phyloP scores from a whole-genome alignment of 306 rosid species.

The peach (Prunus persica) region DNA sequence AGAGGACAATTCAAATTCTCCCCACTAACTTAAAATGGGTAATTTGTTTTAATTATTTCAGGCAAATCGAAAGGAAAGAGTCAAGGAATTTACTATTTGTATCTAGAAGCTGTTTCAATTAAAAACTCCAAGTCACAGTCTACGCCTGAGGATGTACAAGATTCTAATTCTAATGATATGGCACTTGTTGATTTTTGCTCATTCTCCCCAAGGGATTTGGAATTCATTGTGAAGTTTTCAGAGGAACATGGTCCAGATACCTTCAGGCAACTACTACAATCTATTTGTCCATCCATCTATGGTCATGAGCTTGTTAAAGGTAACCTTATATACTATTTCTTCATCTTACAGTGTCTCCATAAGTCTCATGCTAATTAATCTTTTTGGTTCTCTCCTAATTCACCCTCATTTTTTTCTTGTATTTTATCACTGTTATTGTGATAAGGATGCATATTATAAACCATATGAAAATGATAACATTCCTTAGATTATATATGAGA shows the following conservation, averaged over 20 bases:
- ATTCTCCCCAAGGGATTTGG: slow-evolving; percentile 84
- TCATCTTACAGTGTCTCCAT: slow-evolving; percentile 15
- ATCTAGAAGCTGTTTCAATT: slow-evolving; percentile 82
- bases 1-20: slow-evolving; percentile 4
- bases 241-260: slow-evolving; percentile 76
- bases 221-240: slow-evolving; percentile 72
- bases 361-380: slow-evolving; percentile 4
- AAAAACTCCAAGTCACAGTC: slow-evolving; percentile 80
- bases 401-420: not conserved
- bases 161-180: slow-evolving; percentile 54
- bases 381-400: slow-evolving; percentile 8
- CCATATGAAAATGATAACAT: not conserved
- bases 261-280: slow-evolving; percentile 84
- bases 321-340: slow-evolving; percentile 23
- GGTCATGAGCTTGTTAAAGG: slow-evolving; percentile 99
- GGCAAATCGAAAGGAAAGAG: slow-evolving; percentile 78
- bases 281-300: slow-evolving; percentile 91
- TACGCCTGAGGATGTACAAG: slow-evolving; percentile 50
- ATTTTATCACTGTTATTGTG: not conserved
- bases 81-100: slow-evolving; percentile 93
- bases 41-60: slow-evolving; percentile 31
- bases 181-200: slow-evolving; percentile 71
- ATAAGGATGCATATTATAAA: not conserved
- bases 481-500: not conserved
- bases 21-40: slow-evolving; percentile 20